Base-by-base conservation (phyloP, 495 filamentous ascomycete genomes). In the Aspergillus ellipticus region DNA sequence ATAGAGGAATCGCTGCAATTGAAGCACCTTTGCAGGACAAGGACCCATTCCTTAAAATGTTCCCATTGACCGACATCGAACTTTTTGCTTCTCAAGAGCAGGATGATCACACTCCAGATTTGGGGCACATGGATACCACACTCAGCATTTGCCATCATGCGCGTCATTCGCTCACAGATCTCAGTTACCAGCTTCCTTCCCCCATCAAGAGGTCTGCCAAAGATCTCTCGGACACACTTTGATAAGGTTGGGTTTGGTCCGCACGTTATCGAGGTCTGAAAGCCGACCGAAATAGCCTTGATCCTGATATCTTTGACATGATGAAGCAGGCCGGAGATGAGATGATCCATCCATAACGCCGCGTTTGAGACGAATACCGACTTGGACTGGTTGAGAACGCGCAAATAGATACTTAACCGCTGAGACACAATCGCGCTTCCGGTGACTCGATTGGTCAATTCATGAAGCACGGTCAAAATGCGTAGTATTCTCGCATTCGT, bases 271-370 rank as follows among this genome's bases (percentile, higher is more conserved):
- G 86, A 83, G 2, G 85, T 82, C 46, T 88, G 80, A 0, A 85
- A 76, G 1, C 90, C 89, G 16, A 92, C 78, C 1, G 79, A 68
- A 20, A 97, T 85, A 11, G 92, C 90, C n/a, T 82, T 81, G 3
- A 74, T 66, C 41, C 90, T 77, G 31, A 89, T 85, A 42, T 96
- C 91, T 58, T 85, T 89, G 48, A 91, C 67, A 50, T 70, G 85
- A 67, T 89, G 89, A 19, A 96, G 80, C 71, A 96, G 82, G 26
- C 90, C 89, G 20, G 79, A 81, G 51, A 97, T 83, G n/a, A 96
- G 68, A 65, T 92, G 86, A 26, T 85, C 73, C 35, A 96, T 78
- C 92, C 93, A 97, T 20, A 71, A 42, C 2, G 61, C 29, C n/a
- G 74, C 55, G 10, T 71, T 66, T 7, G 70, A 63, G 50, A 87